A percentile compares a stretch with the other conserved stretches of the same genome.
Conservation (phyloP, 192 early-diverging fungal genomes). For the Backusella psychrophila region DNA sequence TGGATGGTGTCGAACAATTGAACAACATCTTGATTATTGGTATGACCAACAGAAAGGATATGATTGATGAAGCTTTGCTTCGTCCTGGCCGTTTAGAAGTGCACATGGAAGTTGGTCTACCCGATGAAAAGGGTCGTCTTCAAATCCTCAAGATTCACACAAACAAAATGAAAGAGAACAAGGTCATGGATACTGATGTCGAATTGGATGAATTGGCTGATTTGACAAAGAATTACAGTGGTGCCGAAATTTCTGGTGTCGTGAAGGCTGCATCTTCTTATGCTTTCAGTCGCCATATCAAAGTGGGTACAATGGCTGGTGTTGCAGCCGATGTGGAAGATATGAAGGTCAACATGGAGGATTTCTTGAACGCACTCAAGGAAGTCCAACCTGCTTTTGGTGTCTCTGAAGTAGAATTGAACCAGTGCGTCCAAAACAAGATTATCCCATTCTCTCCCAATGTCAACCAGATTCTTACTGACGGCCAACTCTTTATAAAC, state of each 20-base stretch:
- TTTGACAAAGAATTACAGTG: slow-evolving; percentile 94
- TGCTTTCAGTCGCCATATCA: slow-evolving; percentile 95
- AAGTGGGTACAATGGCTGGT: slow-evolving; percentile 79
- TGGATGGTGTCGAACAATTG: slow-evolving; percentile 98
- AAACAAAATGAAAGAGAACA: slow-evolving; percentile 74
- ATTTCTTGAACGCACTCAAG: slow-evolving; percentile 87
- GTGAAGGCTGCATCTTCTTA: slow-evolving; percentile 92
- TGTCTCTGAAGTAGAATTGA: slow-evolving; percentile 87
- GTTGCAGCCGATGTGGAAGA: slow-evolving; percentile 84
- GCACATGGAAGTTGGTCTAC: slow-evolving; percentile 94
- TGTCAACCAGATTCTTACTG: slow-evolving; percentile 54
- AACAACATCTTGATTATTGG: slow-evolving; percentile 98
- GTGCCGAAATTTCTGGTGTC: slow-evolving; percentile 94
- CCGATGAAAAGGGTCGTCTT: slow-evolving; percentile 88
- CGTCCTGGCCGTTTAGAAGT: slow-evolving; percentile 96
- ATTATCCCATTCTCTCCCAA: slow-evolving; percentile 74
- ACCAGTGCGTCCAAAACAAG: slow-evolving; percentile 79
- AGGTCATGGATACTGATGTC: slow-evolving; percentile 80
- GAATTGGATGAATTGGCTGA: slow-evolving; percentile 79
- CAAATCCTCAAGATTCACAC: slow-evolving; percentile 98
- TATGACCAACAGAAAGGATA: slow-evolving; percentile 98
- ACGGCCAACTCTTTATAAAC: slow-evolving; percentile 61
- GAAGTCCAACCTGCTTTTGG: slow-evolving; percentile 96
- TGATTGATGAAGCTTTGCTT: slow-evolving; percentile 97
- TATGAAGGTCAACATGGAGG: slow-evolving; percentile 81